Percentiles rank a stretch among this genome's conserved stretches.
Evolutionary conservation across 2,329 filamentous ascomycete species (phyloP).

Genomic region (Didymella keratinophila): DNA sequence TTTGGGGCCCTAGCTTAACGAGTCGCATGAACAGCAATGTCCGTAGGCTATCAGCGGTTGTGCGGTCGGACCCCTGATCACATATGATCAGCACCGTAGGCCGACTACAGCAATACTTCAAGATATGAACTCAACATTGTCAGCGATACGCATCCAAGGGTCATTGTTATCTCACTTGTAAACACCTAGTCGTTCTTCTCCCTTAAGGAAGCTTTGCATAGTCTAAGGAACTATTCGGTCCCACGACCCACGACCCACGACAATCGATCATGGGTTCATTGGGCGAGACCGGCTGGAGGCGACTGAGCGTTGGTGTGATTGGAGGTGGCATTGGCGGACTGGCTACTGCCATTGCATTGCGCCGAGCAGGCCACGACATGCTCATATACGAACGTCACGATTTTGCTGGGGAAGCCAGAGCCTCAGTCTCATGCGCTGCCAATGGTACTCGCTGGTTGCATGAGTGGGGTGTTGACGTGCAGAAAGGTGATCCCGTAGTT

Average conservation of each 20-base stretch:
- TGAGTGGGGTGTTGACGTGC: constrained; percentile 71
- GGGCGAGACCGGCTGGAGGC: constrained; percentile 27
- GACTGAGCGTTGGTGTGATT: constrained; percentile 52
- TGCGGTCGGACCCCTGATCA: not conserved
- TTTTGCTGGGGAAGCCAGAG: constrained; percentile 71
- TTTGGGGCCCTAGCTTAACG: not conserved
- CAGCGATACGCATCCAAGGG: not conserved
- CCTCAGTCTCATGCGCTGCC: constrained; percentile 62
- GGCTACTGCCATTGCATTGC: constrained; percentile 59
- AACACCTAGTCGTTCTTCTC: not conserved
- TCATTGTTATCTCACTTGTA: not conserved
- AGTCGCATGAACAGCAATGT: not conserved
- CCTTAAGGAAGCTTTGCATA: not conserved
- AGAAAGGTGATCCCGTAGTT: constrained; percentile 70
- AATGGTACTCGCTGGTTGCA: constrained; percentile 75
- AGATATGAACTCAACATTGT: not conserved
- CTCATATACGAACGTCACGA: constrained; percentile 72
- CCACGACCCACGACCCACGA: not conserved
- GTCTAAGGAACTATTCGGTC: not conserved
- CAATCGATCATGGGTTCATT: constrained; percentile 16
- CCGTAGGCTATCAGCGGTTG: not conserved
- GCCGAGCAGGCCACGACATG: constrained; percentile 61
- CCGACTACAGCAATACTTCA: not conserved
- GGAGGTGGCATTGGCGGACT: constrained; percentile 64
- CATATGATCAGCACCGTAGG: not conserved